phyloP scores from a whole-genome alignment of 2,329 filamentous ascomycete genomes.

The Ascochyta fabae region DNA sequence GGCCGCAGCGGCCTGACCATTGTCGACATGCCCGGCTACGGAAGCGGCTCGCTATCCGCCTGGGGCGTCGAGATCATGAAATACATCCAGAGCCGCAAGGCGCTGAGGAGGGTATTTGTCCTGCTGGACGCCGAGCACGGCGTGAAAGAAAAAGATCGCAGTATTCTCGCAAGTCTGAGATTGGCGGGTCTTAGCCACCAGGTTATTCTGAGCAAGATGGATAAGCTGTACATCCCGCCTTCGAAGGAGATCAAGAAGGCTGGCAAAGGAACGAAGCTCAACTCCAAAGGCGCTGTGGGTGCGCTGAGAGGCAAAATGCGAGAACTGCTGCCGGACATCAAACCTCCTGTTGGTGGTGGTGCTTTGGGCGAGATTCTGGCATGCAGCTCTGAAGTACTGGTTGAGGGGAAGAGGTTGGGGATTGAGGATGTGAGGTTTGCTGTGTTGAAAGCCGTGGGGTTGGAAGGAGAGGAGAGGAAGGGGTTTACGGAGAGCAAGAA shows the following conservation, averaged over 20 bases:
- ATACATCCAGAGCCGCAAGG: constrained; percentile 67
- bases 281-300: constrained; percentile 45
- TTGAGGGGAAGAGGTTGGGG: constrained; percentile 60
- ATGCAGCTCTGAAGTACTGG: constrained; percentile 61
- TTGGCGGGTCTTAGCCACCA: constrained; percentile 67
- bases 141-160: constrained; percentile 65
- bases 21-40: constrained; percentile 76
- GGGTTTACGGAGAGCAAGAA: constrained; percentile 13
- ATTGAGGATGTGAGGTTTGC: constrained; percentile 69
- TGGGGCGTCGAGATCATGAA: constrained; percentile 74
- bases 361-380: constrained; percentile 66
- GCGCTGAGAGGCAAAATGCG: constrained; percentile 53
- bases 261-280: constrained; percentile 19
- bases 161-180: constrained; percentile 63
- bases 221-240: constrained; percentile 50
- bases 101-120: constrained; percentile 68
- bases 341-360: constrained; percentile 38
- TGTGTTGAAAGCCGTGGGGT: constrained; percentile 62
- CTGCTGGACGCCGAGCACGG: constrained; percentile 70
- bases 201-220: constrained; percentile 70
- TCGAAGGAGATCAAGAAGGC: constrained; percentile 24
- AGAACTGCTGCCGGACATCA: constrained; percentile 47
- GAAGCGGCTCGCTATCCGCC: constrained; percentile 64
- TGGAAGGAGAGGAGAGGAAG: constrained; percentile 20
- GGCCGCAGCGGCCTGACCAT: constrained; percentile 59